Conservation (phyloP, 2,329 filamentous ascomycete genomes). For the Chaetomiaceae sp. region DNA sequence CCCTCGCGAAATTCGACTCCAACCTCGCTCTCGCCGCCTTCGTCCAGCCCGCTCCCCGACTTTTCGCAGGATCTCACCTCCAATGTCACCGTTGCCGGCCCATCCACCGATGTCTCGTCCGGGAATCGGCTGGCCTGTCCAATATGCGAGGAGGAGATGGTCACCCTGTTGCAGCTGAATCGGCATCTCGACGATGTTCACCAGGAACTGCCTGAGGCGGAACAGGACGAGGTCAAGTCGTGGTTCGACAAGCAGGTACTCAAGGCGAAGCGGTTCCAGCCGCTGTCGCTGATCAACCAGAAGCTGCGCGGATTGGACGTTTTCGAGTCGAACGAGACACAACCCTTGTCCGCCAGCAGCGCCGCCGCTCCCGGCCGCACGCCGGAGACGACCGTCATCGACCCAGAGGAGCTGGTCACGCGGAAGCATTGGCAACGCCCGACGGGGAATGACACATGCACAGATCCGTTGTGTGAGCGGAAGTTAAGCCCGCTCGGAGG, state of each 20-base stretch:
- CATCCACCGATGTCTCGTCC: constrained; percentile 49
- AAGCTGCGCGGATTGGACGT: constrained; percentile 89
- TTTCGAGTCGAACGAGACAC: constrained; percentile 82
- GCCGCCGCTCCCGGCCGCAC: constrained; percentile 32
- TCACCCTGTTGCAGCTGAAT: constrained; percentile 89
- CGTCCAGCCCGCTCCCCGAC: constrained; percentile 59
- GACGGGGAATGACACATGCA: constrained; percentile 69
- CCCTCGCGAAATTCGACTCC: constrained; percentile 55
- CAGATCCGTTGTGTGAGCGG: constrained; percentile 80
- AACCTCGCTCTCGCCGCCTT: constrained; percentile 49
- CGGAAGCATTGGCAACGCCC: constrained; percentile 82
- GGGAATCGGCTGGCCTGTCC: constrained; percentile 76
- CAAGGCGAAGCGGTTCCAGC: constrained; percentile 90
- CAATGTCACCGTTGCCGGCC: constrained; percentile 62
- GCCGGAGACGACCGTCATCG: constrained; percentile 45
- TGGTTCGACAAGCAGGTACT: constrained; percentile 95
- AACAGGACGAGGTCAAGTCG: constrained; percentile 91
- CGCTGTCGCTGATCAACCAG: constrained; percentile 84
- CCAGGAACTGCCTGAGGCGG: constrained; percentile 78
- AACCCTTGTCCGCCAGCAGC: constrained; percentile 31
- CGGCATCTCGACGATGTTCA: constrained; percentile 79
- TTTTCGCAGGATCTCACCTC: constrained; percentile 73
- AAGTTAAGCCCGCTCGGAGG: constrained; percentile 72
- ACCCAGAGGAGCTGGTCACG: constrained; percentile 87
- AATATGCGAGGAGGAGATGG: constrained; percentile 99